phyloP scores from a whole-genome alignment of 169 alveolate species.

The Besnoitia besnoiti region DNA sequence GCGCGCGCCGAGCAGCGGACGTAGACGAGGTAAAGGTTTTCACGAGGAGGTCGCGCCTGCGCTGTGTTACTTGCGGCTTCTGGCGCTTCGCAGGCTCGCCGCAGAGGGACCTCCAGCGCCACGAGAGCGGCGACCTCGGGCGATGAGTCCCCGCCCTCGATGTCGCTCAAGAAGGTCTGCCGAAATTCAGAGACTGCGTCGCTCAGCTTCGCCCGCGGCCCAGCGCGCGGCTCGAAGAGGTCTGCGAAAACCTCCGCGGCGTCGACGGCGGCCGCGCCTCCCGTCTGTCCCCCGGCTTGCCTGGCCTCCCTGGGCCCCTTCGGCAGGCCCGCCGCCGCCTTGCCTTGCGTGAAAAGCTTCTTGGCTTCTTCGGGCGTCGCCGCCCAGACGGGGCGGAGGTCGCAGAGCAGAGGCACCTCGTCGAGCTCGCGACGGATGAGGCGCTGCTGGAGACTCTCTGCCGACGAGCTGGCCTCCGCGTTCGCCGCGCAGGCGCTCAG shows the following conservation, averaged over 20 bases:
- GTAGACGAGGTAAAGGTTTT: conserved; percentile 6
- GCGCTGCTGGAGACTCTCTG: background rate
- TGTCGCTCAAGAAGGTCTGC: background rate
- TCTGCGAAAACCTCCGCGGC: background rate
- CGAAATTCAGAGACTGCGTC: background rate
- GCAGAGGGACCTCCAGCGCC: conserved; percentile 5
- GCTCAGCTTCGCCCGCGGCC: background rate
- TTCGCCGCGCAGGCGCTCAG: background rate
- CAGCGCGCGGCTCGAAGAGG: background rate
- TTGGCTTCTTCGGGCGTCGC: conserved; percentile 3
- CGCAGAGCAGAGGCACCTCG: background rate
- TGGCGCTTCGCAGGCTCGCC: background rate
- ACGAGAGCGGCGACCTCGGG: background rate
- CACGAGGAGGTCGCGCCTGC: background rate
- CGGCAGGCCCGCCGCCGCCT: too few species aligned
- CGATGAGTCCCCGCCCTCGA: background rate
- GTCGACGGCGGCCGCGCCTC: background rate
- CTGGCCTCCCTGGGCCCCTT: too few species aligned
- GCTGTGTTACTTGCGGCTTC: background rate
- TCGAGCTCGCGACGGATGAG: conserved; percentile 7
- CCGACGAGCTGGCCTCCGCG: background rate
- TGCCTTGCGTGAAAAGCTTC: background rate
- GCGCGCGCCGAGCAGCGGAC: background rate
- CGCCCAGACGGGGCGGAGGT: conserved; percentile 45
- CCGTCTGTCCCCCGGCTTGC: background rate